Percentiles rank a stretch among this genome's conserved stretches.
Conservation (phyloP, 23 red algal genomes). For the Gracilaria gracilis region DNA sequence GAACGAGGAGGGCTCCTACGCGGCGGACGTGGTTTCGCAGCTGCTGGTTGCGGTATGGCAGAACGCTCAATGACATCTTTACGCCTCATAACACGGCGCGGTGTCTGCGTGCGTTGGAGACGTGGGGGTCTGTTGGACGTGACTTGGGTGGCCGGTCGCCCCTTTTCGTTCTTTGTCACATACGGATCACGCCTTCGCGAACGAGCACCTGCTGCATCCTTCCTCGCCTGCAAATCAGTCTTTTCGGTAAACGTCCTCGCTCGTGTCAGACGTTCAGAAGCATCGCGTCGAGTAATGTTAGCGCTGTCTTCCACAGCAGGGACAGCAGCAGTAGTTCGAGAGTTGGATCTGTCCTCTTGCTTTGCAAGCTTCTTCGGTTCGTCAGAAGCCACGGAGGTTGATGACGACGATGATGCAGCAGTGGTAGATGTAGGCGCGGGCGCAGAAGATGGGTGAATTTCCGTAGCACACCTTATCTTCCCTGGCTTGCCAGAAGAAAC, state of each 20-base stretch:
- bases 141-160: background rate
- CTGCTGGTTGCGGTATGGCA: background rate
- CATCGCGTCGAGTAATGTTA: background rate
- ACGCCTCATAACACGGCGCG: slow-evolving; percentile 25
- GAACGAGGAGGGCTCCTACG: background rate
- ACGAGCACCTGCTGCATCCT: background rate
- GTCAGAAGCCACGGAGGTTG: background rate
- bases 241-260: background rate
- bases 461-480: background rate
- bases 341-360: background rate
- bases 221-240: background rate
- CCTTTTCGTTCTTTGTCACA: background rate
- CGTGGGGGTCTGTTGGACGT: slow-evolving; percentile 16
- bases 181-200: slow-evolving; percentile 7
- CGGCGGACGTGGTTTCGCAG: background rate
- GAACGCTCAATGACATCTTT: slow-evolving; percentile 45
- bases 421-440: background rate
- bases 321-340: background rate
- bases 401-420: background rate
- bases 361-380: background rate
- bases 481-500: background rate
- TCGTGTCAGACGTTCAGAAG: background rate
- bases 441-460: background rate
- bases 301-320: background rate
- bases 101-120: slow-evolving; percentile 40